Percentiles rank a stretch among this genome's conserved stretches.
phyloP scores from a whole-genome alignment of 345 rosid genomes.

The Salix suchowensis region DNA sequence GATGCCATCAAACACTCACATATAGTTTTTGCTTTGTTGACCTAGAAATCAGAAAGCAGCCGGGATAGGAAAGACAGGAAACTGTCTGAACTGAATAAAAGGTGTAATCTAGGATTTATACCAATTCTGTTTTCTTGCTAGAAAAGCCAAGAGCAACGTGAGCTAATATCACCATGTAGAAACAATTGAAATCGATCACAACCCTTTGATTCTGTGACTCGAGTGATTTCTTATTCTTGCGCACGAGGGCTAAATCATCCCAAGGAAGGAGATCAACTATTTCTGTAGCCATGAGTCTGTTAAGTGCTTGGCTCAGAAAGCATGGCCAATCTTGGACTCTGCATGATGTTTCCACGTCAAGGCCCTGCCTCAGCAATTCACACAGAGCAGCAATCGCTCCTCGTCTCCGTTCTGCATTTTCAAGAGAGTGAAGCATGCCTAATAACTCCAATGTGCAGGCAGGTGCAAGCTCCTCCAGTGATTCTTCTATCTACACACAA shows the following conservation, averaged over 20 bases:
- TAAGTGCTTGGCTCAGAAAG: slow-evolving; percentile 72
- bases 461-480: slow-evolving; percentile 97
- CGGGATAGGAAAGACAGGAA: background rate
- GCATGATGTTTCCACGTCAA: slow-evolving; percentile 77
- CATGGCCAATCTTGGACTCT: slow-evolving; percentile 88
- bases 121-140: slow-evolving; percentile 71
- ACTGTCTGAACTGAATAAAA: background rate
- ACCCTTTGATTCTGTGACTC: slow-evolving; percentile 93
- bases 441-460: slow-evolving; percentile 93
- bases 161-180: slow-evolving; percentile 65
- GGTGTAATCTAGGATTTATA: slow-evolving; percentile 30
- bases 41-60: slow-evolving; percentile 31
- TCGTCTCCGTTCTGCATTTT: slow-evolving; percentile 72
- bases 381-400: slow-evolving; percentile 90
- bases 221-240: slow-evolving; percentile 86
- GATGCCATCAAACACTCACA: slow-evolving; percentile 82
- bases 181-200: slow-evolving; percentile 73
- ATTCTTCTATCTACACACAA: slow-evolving; percentile 77
- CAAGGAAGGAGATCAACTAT: slow-evolving; percentile 88
- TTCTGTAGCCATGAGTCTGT: slow-evolving; percentile 74
- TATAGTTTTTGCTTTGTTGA: slow-evolving; percentile 64
- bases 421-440: slow-evolving; percentile 73
- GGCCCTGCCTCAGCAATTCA: slow-evolving; percentile 88
- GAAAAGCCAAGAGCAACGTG: slow-evolving; percentile 90
- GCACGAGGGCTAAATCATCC: slow-evolving; percentile 59